Evolutionary conservation across 306 rosid genomes (phyloP).

Genomic region (Trifolium subterraneum): DNA sequence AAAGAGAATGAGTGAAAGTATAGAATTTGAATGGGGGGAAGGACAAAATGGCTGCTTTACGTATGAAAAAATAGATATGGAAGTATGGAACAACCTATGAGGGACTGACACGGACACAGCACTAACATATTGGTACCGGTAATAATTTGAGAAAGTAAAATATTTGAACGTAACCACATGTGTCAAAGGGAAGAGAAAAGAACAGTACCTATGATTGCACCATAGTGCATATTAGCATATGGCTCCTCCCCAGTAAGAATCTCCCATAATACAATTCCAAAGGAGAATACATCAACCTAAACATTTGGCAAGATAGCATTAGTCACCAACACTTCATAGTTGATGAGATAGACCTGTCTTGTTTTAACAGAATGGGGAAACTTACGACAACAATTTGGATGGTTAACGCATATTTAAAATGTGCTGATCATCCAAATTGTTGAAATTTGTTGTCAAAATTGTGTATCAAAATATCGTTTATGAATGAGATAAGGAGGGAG

Average conservation of each 20-base stretch:
- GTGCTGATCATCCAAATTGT: too few species aligned
- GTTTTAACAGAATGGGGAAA: too few species aligned
- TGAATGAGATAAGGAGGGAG: not conserved
- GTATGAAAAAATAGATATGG: too few species aligned
- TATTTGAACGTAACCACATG: not conserved
- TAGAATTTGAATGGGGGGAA: not conserved
- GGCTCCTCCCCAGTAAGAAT: conserved; percentile 98
- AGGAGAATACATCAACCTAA: conserved; percentile 94
- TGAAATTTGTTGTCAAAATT: too few species aligned
- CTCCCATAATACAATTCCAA: conserved; percentile 94
- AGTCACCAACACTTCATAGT: conserved; percentile 13
- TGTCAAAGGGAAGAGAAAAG: conserved; percentile 21
- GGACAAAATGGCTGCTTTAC: not conserved
- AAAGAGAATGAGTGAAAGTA: not conserved
- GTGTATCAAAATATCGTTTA: too few species aligned
- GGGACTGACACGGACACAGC: not conserved
- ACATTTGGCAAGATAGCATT: conserved; percentile 26
- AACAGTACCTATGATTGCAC: conserved; percentile 81
- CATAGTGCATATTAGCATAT: conserved; percentile 96
- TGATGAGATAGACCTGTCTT: not conserved
- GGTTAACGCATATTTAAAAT: too few species aligned
- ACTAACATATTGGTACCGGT: not conserved
- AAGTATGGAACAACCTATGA: not conserved
- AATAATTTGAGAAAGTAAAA: not conserved
- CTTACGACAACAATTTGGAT: too few species aligned